Conservation (phyloP, 2,329 filamentous ascomycete species). For the Stenocarpella maydis region DNA sequence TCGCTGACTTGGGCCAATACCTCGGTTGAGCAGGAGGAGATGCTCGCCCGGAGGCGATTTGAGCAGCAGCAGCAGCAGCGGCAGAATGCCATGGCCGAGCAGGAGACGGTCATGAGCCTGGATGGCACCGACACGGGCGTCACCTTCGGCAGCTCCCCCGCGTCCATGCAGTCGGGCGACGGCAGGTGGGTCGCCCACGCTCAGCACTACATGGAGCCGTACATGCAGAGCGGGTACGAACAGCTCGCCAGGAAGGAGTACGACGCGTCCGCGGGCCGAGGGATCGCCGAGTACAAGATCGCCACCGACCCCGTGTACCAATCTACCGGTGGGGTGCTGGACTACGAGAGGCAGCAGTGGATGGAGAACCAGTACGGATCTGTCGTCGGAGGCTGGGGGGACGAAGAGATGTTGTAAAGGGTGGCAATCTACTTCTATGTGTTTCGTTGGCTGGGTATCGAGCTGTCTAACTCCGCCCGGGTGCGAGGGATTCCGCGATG, state of each 20-base stretch:
- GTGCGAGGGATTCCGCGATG: background rate
- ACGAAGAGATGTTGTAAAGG: slow-evolving; percentile 35
- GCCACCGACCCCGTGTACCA: slow-evolving; percentile 77
- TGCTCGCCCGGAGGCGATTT: slow-evolving; percentile 68
- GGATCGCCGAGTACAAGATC: slow-evolving; percentile 55
- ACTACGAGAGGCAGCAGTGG: slow-evolving; percentile 58
- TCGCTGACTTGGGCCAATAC: slow-evolving; percentile 62
- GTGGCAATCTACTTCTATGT: too few relatives aligned
- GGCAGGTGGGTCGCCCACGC: slow-evolving; percentile 55
- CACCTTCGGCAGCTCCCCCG: slow-evolving; percentile 37
- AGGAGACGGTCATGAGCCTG: slow-evolving; percentile 55
- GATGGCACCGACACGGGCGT: slow-evolving; percentile 53
- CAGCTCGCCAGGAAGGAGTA: slow-evolving; percentile 71
- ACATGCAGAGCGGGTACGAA: slow-evolving; percentile 85
- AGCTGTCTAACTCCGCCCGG: background rate
- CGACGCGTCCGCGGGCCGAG: slow-evolving; percentile 55
- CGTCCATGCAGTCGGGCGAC: slow-evolving; percentile 59
- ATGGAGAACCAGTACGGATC: slow-evolving; percentile 77
- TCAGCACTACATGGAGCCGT: slow-evolving; percentile 69
- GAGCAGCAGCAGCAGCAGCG: slow-evolving; percentile 58
- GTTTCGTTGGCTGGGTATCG: background rate
- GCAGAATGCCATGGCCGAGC: slow-evolving; percentile 37
- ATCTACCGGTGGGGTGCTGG: slow-evolving; percentile 45
- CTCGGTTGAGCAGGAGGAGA: slow-evolving; percentile 64
- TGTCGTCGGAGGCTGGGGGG: slow-evolving; percentile 44